These are phyloP conservation scores for Rhizopogon vinicolor DNA, from an alignment of 768 basidiomycete genomes.

Conservation along the genomic window DNA sequence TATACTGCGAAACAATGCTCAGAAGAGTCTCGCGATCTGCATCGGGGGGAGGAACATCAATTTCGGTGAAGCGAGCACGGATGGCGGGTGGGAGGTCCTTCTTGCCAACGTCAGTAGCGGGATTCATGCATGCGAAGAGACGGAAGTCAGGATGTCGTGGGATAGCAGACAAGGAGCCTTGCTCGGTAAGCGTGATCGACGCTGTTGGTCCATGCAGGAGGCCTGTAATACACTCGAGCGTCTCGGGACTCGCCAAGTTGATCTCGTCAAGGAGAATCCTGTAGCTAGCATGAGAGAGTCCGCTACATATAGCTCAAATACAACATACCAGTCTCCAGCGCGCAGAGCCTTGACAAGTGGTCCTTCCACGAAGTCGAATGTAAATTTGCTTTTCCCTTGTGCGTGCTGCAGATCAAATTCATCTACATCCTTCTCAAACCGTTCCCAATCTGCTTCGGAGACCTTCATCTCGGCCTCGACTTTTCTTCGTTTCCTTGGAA, in stretches of 20 bases:
- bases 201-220: conserved; percentile 80
- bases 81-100: conserved; percentile 93
- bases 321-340: conserved; percentile 82
- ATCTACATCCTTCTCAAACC: conserved; percentile 62
- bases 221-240: conserved; percentile 87
- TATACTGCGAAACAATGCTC: conserved; percentile 84
- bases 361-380: conserved; percentile 94
- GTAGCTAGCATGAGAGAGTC: not conserved
- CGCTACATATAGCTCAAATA: not conserved
- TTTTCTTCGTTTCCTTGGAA: conserved; percentile 70
- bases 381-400: conserved; percentile 83
- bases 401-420: conserved; percentile 89
- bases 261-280: conserved; percentile 97
- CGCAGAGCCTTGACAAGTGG: conserved; percentile 89
- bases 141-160: conserved; percentile 94
- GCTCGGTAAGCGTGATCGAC: conserved; percentile 90
- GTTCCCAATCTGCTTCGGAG: conserved; percentile 57
- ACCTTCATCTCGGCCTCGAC: conserved; percentile 40
- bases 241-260: conserved; percentile 92
- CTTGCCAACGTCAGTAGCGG: conserved; percentile 97
- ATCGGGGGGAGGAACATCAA: conserved; percentile 94
- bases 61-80: conserved; percentile 88
- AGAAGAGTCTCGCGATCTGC: conserved; percentile 86
- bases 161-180: conserved; percentile 85
- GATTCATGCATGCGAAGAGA: conserved; percentile 99